Base-by-base conservation (phyloP, 2,329 filamentous ascomycete species). In the Colletotrichum plurivorum region DNA sequence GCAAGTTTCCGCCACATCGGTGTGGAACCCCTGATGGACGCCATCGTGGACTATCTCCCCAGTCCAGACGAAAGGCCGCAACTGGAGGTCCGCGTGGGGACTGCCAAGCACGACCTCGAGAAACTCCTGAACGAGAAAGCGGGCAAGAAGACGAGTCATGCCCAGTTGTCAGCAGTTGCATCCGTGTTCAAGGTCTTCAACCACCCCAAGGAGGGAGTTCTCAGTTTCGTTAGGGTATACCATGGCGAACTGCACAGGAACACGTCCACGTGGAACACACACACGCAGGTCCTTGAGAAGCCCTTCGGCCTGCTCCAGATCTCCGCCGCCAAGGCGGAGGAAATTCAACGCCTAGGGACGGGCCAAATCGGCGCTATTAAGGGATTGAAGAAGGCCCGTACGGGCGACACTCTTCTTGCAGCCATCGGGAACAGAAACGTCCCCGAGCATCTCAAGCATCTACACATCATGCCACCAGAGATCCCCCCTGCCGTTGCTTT, bases 401-500 rank as follows among this genome's bases (percentile, higher is more conserved):
- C 96, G 1, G 96, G 96, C 1, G 96, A 99, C 76, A 99, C 96
- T 0, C 82, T 99, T 16, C 88, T 98, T 41, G 90, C 92, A 2
- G 94, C 94, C 73, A 84, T 88, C 25, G 89, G 80, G 9, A 81
- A 82, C 76, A 87, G 87, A 7, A 87, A 88, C 0, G 90, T 94
- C 1, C 89, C 92, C 18, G 87, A 90, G 16, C 87, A 89, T 1
- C 82, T 97, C 56, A 90, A 91, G 57, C 90, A 87, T 16, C 83
- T 98, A 16, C 94, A 97, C 76, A 88, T 99, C 43, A 90, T 94
- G 16, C 94, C 96, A 0, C 96, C 97, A 31, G 89, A 93, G 68
- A 93, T 98, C 0, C 95, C 96, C 0, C 94, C 96, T 0, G 94
- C 96, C 0, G 96, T 99, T 0, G 97, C 98, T 76, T 99, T 98